Conservation (phyloP, 768 basidiomycete species). For the Tubosaeta sp. region DNA sequence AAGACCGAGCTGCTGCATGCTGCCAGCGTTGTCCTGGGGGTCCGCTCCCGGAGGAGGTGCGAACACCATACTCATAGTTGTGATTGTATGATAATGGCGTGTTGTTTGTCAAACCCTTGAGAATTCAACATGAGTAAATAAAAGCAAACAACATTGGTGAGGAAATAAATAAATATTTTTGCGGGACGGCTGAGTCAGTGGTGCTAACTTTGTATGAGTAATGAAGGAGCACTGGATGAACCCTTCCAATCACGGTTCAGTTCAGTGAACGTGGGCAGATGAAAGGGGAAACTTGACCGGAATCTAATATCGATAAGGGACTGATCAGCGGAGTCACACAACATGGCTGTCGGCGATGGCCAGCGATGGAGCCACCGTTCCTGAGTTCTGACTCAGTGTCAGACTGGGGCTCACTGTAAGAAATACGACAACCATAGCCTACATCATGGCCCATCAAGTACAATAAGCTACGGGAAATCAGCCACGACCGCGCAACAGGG, state of each 20-base stretch:
- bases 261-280: constrained; percentile 3
- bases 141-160: constrained; percentile 7
- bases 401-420: background rate
- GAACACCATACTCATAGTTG: constrained; percentile 32
- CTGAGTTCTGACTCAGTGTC: constrained; percentile 7
- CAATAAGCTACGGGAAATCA: too few relatives aligned
- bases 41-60: constrained; percentile 26
- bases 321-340: constrained; percentile 11
- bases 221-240: background rate
- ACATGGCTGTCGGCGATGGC: constrained; percentile 19
- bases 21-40: constrained; percentile 27
- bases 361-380: constrained; percentile 15
- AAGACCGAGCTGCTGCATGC: constrained; percentile 40
- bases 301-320: constrained; percentile 17
- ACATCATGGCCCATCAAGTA: too few relatives aligned
- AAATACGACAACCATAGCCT: background rate
- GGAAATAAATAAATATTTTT: background rate
- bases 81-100: background rate
- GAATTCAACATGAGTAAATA: constrained; percentile 24
- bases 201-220: constrained; percentile 6
- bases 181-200: constrained; percentile 3
- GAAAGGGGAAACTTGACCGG: background rate
- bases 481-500: constrained; percentile 1
- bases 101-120: constrained; percentile 25
- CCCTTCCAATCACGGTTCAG: constrained; percentile 8